phyloP scores from a whole-genome alignment of 805 yeast species.

The Helenozyma rhizophorensis region DNA sequence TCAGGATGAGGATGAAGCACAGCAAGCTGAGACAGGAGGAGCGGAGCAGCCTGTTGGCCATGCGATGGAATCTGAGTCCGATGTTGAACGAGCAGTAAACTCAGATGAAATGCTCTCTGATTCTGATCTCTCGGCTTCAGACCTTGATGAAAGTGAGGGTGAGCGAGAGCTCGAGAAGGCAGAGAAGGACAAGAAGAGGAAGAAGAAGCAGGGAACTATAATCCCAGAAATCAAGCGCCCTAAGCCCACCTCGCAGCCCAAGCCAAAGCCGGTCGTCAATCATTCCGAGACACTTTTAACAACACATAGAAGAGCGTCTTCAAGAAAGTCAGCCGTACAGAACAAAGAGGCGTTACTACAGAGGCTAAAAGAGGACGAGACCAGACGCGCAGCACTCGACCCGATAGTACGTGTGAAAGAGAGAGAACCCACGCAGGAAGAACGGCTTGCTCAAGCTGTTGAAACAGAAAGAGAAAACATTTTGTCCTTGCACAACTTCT shows the following conservation, averaged over 20 bases:
- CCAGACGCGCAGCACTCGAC: constrained; percentile 45
- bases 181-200: constrained; percentile 32
- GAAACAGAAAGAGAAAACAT: constrained; percentile 79
- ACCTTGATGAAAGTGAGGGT: constrained; percentile 63
- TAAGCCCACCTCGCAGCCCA: constrained; percentile 12
- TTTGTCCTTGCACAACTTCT: constrained; percentile 67
- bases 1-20: constrained; percentile 20
- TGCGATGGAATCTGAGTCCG: constrained; percentile 19
- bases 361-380: constrained; percentile 65
- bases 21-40: constrained; percentile 5
- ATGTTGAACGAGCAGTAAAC: constrained; percentile 18
- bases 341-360: constrained; percentile 74
- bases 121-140: constrained; percentile 48
- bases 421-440: constrained; percentile 63
- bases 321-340: constrained; percentile 72
- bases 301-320: constrained; percentile 61
- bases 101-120: constrained; percentile 53
- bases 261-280: constrained; percentile 31
- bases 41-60: constrained; percentile 1
- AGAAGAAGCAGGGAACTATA: constrained; percentile 15
- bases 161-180: constrained; percentile 55
- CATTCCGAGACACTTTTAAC: constrained; percentile 49
- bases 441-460: constrained; percentile 74
- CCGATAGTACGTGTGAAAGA: constrained; percentile 40
- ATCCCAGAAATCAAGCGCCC: constrained; percentile 33